Conservation (phyloP, 2,329 filamentous ascomycete species). For the Aspergillus arachidicola region DNA sequence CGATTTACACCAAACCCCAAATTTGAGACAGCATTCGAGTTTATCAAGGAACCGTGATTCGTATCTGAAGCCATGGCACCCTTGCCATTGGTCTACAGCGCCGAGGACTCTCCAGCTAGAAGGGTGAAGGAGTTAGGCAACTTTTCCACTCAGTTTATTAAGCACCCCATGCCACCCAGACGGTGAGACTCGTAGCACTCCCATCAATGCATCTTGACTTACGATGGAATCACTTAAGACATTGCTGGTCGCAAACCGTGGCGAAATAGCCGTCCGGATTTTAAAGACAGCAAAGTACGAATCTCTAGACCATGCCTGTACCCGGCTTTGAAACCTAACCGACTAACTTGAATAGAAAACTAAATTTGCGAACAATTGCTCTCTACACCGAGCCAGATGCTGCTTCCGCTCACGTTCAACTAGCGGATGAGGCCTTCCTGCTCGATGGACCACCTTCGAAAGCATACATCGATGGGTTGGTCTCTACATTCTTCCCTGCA, state of each 20-base stretch:
- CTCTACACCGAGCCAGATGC: constrained; percentile 62
- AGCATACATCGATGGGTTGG: constrained; percentile 52
- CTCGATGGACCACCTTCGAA: constrained; percentile 52
- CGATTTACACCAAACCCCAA: not conserved
- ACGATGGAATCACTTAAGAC: constrained; percentile 49
- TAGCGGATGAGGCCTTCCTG: constrained; percentile 57
- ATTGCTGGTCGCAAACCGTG: constrained; percentile 61
- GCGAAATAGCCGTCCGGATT: constrained; percentile 60
- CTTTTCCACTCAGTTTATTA: not conserved
- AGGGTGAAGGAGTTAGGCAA: not conserved
- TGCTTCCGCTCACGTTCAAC: constrained; percentile 56
- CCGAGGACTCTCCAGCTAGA: not conserved
- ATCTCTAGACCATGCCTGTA: not conserved
- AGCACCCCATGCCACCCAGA: not conserved
- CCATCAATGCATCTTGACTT: not conserved
- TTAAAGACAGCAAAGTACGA: constrained; percentile 52
- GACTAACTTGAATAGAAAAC: constrained; percentile 26
- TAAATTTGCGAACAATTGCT: constrained; percentile 56
- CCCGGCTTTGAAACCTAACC: not conserved
- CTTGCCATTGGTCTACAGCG: constrained; percentile 8
- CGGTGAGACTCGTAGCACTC: not conserved
- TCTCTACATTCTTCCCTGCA: not conserved
- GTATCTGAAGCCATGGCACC: not conserved
- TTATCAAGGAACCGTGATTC: constrained; percentile 1
- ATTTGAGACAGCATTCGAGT: not conserved